Conservation (phyloP, 257 asterid genomes). For the Nicotiana knightiana region DNA sequence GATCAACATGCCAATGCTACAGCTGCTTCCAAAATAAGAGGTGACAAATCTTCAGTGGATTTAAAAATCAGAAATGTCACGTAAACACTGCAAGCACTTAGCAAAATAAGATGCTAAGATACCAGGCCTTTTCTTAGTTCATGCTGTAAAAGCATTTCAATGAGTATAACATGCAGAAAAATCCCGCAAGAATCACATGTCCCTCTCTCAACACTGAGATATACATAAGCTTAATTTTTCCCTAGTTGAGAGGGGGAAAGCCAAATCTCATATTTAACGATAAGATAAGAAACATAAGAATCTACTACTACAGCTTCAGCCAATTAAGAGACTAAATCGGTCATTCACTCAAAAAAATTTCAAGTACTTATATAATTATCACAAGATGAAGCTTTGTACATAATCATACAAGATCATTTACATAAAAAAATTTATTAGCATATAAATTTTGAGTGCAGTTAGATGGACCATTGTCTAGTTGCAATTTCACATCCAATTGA, state of each 20-base stretch:
- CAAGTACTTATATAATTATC: neutral
- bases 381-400: neutral
- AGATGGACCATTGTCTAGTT: neutral
- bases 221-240: neutral
- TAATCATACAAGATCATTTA: neutral
- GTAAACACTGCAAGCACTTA: neutral
- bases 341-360: neutral
- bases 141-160: conserved; percentile 3
- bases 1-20: neutral
- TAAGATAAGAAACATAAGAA: neutral
- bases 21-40: neutral
- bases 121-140: neutral
- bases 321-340: neutral
- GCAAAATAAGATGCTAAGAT: neutral
- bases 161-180: neutral
- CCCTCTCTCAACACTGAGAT: too few species aligned
- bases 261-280: neutral
- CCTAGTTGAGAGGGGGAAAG: neutral
- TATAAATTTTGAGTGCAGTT: neutral
- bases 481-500: neutral
- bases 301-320: neutral
- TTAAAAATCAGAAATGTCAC: neutral
- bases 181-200: too few species aligned
- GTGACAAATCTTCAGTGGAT: neutral
- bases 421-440: neutral